Evolutionary conservation across 805 yeast species (phyloP), one percentile per base, ranked within the genome.

Genomic region (Ascoidea rubescens): DNA sequence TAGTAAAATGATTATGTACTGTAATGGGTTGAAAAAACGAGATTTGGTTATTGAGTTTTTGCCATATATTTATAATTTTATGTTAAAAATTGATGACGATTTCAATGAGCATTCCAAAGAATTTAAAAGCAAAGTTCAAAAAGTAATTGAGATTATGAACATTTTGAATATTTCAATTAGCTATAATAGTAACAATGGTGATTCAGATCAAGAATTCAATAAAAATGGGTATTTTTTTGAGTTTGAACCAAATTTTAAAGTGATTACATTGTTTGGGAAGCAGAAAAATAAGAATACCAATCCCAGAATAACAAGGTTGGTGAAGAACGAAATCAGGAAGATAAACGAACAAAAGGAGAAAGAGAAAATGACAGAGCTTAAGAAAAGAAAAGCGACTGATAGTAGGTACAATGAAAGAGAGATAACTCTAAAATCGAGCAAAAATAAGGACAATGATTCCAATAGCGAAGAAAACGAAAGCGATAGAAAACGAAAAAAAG

Each of bases 61-160:
- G 8, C 77, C 76, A 7, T 62, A 62, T 50, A 14, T 55, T 10
- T 54, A 54, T 48, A 55, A 55, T 46, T 55, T 37, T 42, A 52
- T 55, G 31, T 52, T 55, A 33, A 52, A 51, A 14, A 17, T 30
- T 7, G 33, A 48, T 30, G 33, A 30, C 6, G 17, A 37, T 31
- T 21, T 21, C 5, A 48, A 48, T 32, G 32, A 46, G 5, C n/a
- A 37, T 12, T n/a, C 16, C n/a, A 28, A 4, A 31, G 46, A 31
- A 37, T 28, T 31, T 14, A 49, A 48, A 46, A 31, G 28, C 7
- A 47, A 30, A 12, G 54, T 53, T 8, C 47, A 46, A 45, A 5
- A 43, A 6, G 51, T 49, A 37, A 46, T 56, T 21, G 45, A 43
- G 5, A 49, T 48, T 32, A 44, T 54, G 33, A 32, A 50, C 17